Evolutionary conservation across 2,329 filamentous ascomycete species (phyloP).

Genomic region (Myrmaecium sp.): DNA sequence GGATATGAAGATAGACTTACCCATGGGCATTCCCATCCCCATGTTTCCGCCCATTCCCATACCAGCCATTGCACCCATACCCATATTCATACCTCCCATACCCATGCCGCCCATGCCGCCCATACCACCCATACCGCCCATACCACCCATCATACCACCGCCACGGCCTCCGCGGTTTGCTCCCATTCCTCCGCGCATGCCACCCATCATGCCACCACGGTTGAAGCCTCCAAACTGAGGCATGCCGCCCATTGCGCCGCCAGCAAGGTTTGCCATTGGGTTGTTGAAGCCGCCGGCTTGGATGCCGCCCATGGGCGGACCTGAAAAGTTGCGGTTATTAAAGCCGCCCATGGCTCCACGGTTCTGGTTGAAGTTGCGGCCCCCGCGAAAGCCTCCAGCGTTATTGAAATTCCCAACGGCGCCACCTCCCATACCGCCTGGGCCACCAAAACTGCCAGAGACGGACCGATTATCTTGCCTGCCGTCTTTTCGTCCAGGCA

Average conservation of each 20-base stretch:
- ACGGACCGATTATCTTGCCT: conserved; percentile 37
- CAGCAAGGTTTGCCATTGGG: no score
- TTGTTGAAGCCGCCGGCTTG: conserved; percentile 24
- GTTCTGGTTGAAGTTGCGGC: conserved; percentile 15
- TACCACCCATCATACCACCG: conserved; percentile 20
- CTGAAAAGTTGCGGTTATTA: conserved; percentile 21
- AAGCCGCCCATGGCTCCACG: conserved; percentile 15
- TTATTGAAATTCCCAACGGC: conserved; percentile 25
- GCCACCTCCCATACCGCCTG: conserved; percentile 24
- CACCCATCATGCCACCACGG: conserved; percentile 14
- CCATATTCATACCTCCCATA: conserved; percentile 15
- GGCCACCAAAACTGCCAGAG: conserved; percentile 19
- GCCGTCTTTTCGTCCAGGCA: conserved; percentile 52
- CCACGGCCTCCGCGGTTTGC: conserved; percentile 26
- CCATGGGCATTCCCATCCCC: conserved; percentile 29
- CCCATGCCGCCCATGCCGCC: conserved; percentile 20
- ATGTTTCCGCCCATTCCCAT: conserved; percentile 28
- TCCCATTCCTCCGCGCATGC: conserved; percentile 11
- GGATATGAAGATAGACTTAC: conserved; percentile 9
- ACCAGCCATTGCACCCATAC: conserved; percentile 19
- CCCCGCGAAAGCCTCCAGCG: conserved; percentile 29
- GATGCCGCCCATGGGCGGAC: conserved; percentile 21
- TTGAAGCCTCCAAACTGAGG: conserved; percentile 30
- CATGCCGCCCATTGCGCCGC: conserved; percentile 26
- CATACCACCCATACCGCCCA: conserved; percentile 28